Conservation (phyloP, 2,329 filamentous ascomycete genomes). For the Cryphonectria naterciae region DNA sequence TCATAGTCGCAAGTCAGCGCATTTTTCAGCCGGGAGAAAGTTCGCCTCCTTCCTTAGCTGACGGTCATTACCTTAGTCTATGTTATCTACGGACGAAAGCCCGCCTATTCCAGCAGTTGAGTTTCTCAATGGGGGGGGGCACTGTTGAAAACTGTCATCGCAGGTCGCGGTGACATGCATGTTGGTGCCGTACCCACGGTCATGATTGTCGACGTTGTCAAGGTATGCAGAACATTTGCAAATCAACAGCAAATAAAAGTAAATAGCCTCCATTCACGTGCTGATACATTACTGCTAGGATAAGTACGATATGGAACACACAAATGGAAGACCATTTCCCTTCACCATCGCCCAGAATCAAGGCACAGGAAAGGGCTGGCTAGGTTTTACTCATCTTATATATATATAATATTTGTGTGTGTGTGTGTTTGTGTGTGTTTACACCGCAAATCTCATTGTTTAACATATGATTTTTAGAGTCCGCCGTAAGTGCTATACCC, state of each 20-base stretch:
- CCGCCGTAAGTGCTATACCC: background rate
- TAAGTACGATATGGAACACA: background rate
- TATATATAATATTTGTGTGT: too few relatives aligned
- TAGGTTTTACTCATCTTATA: background rate
- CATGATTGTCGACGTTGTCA: background rate
- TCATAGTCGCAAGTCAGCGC: background rate
- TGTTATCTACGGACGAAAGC: conserved; percentile 1
- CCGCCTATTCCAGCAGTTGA: background rate
- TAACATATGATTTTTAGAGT: background rate
- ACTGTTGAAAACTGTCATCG: background rate
- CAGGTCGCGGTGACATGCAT: background rate
- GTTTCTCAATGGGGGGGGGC: background rate
- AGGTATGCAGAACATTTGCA: background rate
- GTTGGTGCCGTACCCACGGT: background rate
- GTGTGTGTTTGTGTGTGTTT: too few relatives aligned
- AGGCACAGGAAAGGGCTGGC: background rate
- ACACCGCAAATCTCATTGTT: background rate
- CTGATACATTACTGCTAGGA: background rate
- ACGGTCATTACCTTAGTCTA: background rate
- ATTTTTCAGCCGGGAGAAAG: background rate
- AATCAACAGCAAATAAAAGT: background rate
- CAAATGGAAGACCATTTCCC: background rate
- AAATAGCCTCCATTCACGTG: too few relatives aligned
- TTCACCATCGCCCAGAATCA: background rate
- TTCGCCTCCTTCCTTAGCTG: background rate